These are phyloP conservation scores for Spathaspora jeffriesii DNA, from an alignment of 1,139 yeast species.

Conservation along the genomic window DNA sequence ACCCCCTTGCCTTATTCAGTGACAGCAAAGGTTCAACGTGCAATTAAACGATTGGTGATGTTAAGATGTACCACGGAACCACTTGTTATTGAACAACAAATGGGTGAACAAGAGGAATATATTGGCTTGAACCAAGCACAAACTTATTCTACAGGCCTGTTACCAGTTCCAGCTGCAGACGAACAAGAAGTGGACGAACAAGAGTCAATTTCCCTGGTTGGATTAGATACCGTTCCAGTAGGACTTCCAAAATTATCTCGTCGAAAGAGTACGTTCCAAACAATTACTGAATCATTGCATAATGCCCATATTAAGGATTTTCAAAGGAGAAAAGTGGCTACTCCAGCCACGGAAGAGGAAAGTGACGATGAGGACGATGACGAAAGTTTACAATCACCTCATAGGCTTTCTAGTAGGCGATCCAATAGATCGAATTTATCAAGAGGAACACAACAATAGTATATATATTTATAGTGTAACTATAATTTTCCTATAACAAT, in stretches of 20 bases:
- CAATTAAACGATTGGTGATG: constrained; percentile 41
- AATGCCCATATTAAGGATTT: constrained; percentile 89
- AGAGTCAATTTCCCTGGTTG: not conserved
- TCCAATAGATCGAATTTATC: not conserved
- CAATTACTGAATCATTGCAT: constrained; percentile 63
- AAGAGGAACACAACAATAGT: not conserved
- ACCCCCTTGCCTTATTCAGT: constrained; percentile 79
- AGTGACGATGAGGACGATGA: constrained; percentile 39
- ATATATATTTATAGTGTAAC: not conserved
- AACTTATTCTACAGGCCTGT: constrained; percentile 1
- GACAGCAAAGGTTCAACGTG: constrained; percentile 33
- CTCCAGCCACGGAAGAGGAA: constrained; percentile 36
- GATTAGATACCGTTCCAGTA: constrained; percentile 8
- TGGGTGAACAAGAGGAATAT: not conserved
- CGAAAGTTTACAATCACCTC: not conserved
- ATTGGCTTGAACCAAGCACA: not conserved
- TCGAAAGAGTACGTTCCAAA: constrained; percentile 36
- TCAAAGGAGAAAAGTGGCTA: constrained; percentile 57
- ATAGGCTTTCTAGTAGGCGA: not conserved
- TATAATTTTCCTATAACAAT: constrained; percentile 1
- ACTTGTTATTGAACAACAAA: constrained; percentile 5
- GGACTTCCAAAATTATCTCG: constrained; percentile 16
- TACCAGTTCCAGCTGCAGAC: not conserved
- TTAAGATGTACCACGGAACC: constrained; percentile 23
- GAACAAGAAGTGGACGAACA: constrained; percentile 5